A percentile compares a stretch with the other conserved stretches of the same genome.
phyloP scores from a whole-genome alignment of 257 asterid species.

The Eucommia ulmoides region DNA sequence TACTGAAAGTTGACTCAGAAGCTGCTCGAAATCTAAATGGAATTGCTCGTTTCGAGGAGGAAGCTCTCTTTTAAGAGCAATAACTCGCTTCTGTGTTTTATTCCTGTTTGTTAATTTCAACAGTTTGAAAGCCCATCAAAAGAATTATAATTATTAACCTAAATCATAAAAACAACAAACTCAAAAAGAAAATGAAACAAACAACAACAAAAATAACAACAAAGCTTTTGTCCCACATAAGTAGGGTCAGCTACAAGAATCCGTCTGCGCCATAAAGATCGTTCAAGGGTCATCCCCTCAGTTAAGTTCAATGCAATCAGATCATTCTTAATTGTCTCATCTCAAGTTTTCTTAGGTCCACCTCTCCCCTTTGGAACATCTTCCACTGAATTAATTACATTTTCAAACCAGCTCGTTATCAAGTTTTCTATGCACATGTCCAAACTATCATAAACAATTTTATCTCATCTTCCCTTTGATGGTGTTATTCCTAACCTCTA shows the following conservation, averaged over 20 bases:
- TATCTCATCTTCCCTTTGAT: too few relatives aligned
- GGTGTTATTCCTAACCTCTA: too few relatives aligned
- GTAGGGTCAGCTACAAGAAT: background rate
- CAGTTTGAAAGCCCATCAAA: background rate
- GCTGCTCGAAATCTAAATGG: constrained; percentile 74
- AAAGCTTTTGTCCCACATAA: too few relatives aligned
- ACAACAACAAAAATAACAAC: background rate
- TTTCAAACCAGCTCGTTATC: background rate
- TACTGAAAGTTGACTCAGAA: constrained; percentile 66
- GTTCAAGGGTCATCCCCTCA: too few relatives aligned
- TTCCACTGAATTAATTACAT: background rate
- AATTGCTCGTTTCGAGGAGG: constrained; percentile 95
- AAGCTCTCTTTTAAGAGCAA: constrained; percentile 74
- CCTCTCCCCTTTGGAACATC: background rate
- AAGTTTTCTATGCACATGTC: too few relatives aligned
- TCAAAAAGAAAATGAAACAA: background rate
- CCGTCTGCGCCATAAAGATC: background rate
- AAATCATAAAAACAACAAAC: background rate
- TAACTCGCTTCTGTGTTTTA: constrained; percentile 83
- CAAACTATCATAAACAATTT: too few relatives aligned
- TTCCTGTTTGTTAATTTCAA: constrained; percentile 37
- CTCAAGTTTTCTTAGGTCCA: too few relatives aligned
- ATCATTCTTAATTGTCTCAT: too few relatives aligned
- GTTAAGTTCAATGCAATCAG: too few relatives aligned
- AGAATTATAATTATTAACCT: constrained; percentile 3